phyloP scores from a whole-genome alignment of 2,329 filamentous ascomycete genomes.

The Sporothrix mexicana region DNA sequence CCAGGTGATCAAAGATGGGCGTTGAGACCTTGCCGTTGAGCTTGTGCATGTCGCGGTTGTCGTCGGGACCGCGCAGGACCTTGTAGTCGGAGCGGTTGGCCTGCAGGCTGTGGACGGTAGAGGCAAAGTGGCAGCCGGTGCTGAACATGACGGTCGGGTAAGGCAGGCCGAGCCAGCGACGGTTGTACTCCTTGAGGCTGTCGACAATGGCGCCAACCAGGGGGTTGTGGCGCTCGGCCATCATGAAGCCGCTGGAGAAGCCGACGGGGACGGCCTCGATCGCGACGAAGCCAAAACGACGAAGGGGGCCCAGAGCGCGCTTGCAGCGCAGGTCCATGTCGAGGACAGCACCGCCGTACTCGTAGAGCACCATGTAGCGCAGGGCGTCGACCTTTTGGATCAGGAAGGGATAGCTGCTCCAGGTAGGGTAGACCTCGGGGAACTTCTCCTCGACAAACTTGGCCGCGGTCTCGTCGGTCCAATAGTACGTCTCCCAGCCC shows the following conservation, averaged over 20 bases:
- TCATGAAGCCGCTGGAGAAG: constrained; percentile 33
- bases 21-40: constrained; percentile 33
- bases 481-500: constrained; percentile 30
- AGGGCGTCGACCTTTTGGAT: constrained; percentile 80
- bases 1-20: constrained; percentile 32
- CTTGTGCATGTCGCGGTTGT: constrained; percentile 32
- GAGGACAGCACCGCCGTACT: constrained; percentile 64
- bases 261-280: constrained; percentile 30
- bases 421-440: constrained; percentile 77
- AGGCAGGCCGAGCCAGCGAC: constrained; percentile 29
- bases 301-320: constrained; percentile 32
- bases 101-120: constrained; percentile 26
- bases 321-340: constrained; percentile 34
- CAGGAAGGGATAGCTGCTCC: constrained; percentile 73
- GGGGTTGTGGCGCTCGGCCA: constrained; percentile 31
- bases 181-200: constrained; percentile 30
- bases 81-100: constrained; percentile 27
- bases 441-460: constrained; percentile 74
- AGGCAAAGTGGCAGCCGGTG: constrained; percentile 34
- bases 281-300: constrained; percentile 32
- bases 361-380: constrained; percentile 76
- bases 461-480: constrained; percentile 30
- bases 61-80: constrained; percentile 27
- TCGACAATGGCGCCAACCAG: constrained; percentile 28
- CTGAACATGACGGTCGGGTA: constrained; percentile 33